Evolutionary conservation across 2,329 filamentous ascomycete species (phyloP).

Genomic region (Fonsecaea erecta): DNA sequence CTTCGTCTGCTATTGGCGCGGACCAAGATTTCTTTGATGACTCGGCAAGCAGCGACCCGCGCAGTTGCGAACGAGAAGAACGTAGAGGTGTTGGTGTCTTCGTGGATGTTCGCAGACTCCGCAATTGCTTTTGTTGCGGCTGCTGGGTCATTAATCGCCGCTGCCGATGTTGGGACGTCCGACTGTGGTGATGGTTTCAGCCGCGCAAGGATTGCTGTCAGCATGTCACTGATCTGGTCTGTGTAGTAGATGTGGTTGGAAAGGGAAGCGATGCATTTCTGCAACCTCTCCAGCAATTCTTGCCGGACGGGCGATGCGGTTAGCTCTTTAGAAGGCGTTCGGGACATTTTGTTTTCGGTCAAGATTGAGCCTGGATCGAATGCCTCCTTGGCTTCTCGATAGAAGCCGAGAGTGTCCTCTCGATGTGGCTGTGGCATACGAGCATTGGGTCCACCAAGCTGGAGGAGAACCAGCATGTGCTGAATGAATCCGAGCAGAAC

Average conservation of each 20-base stretch:
- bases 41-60: constrained; percentile 69
- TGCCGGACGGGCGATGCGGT: constrained; percentile 60
- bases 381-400: constrained; percentile 36
- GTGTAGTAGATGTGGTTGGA: constrained; percentile 96
- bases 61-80: constrained; percentile 69
- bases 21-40: constrained; percentile 79
- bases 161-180: constrained; percentile 50
- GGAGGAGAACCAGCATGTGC: constrained; percentile 78
- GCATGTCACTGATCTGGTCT: constrained; percentile 95
- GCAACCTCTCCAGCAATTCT: constrained; percentile 71
- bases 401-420: constrained; percentile 41
- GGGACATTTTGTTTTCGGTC: constrained; percentile 16
- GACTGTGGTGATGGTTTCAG: constrained; percentile 68
- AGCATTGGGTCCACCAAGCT: constrained; percentile 58
- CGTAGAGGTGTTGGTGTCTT: constrained; percentile 59
- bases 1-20: constrained; percentile 75
- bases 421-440: constrained; percentile 45
- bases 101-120: constrained; percentile 55
- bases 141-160: constrained; percentile 57
- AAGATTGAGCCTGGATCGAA: constrained; percentile 34
- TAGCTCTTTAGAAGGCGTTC: constrained; percentile 40
- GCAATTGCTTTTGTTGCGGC: constrained; percentile 55
- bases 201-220: constrained; percentile 75
- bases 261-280: constrained; percentile 84
- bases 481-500: constrained; percentile 83